phyloP scores from a whole-genome alignment of 106 monocot genomes.

The Amphibolis antarctica region DNA sequence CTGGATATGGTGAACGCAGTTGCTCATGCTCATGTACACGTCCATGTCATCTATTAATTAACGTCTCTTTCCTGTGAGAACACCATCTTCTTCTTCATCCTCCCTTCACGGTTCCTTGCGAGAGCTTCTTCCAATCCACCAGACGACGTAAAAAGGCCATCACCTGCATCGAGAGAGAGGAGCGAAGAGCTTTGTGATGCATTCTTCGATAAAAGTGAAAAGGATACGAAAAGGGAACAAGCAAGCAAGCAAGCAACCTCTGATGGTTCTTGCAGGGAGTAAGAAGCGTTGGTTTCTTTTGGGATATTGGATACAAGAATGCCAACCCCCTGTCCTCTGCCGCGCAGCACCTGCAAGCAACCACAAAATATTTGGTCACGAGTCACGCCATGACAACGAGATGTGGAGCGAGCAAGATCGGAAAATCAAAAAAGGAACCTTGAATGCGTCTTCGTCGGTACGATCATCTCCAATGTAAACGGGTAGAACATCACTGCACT shows the following conservation, averaged over 20 bases:
- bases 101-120: not conserved
- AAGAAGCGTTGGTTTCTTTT: slow-evolving; percentile 69
- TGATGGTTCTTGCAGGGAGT: slow-evolving; percentile 61
- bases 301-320: slow-evolving; percentile 74
- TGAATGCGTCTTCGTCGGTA: slow-evolving; percentile 88
- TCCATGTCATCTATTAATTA: not conserved
- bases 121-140: slow-evolving; percentile 34
- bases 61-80: too few relatives aligned
- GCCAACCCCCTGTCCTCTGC: slow-evolving; percentile 62
- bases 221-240: not conserved
- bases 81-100: not conserved
- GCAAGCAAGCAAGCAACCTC: slow-evolving; percentile 27
- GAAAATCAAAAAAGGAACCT: slow-evolving; percentile 21
- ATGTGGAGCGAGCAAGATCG: too few relatives aligned
- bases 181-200: too few relatives aligned
- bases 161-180: slow-evolving; percentile 17
- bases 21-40: not conserved
- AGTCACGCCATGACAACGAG: not conserved
- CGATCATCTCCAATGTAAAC: slow-evolving; percentile 83
- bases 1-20: too few relatives aligned
- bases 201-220: too few relatives aligned
- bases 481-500: slow-evolving; percentile 51
- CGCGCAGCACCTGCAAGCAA: slow-evolving; percentile 39
- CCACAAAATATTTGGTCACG: not conserved
- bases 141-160: slow-evolving; percentile 33